phyloP scores from a whole-genome alignment of 495 filamentous ascomycete genomes.

The Xylaria flabelliformis region DNA sequence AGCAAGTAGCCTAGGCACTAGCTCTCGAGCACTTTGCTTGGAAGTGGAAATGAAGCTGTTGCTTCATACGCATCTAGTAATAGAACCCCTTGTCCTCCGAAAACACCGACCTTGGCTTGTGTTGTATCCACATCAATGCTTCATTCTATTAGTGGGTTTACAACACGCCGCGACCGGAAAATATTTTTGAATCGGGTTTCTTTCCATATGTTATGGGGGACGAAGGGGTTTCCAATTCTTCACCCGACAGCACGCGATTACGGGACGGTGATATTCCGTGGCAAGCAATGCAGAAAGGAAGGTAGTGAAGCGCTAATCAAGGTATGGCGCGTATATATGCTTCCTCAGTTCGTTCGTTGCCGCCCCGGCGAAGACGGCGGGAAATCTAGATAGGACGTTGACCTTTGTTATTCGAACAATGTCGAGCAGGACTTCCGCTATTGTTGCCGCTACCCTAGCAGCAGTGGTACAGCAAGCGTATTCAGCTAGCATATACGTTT shows the following conservation, averaged over 20 bases:
- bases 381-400: neutral
- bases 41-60: neutral
- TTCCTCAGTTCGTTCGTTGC: neutral
- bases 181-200: neutral
- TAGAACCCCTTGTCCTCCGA: slow-evolving; percentile 6
- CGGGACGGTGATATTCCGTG: neutral
- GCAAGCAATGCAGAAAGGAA: neutral
- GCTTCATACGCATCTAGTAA: slow-evolving; percentile 1
- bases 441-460: neutral
- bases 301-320: neutral
- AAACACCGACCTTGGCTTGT: slow-evolving; percentile 8
- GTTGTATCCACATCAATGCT: slow-evolving; percentile 3
- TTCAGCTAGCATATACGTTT: slow-evolving; percentile 34
- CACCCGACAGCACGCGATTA: neutral
- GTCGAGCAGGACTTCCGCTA: neutral
- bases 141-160: slow-evolving; percentile 19
- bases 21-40: neutral
- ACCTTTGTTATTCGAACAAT: neutral
- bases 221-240: neutral
- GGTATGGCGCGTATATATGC: slow-evolving; percentile 12
- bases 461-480: neutral
- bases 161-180: slow-evolving; percentile 12
- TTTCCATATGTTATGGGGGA: neutral
- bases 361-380: neutral
- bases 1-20: neutral